Percentiles rank a stretch among this genome's conserved stretches.
These are phyloP conservation scores for Phialocephala subalpina DNA, from an alignment of 2,329 filamentous ascomycete species.

Conservation along the genomic window DNA sequence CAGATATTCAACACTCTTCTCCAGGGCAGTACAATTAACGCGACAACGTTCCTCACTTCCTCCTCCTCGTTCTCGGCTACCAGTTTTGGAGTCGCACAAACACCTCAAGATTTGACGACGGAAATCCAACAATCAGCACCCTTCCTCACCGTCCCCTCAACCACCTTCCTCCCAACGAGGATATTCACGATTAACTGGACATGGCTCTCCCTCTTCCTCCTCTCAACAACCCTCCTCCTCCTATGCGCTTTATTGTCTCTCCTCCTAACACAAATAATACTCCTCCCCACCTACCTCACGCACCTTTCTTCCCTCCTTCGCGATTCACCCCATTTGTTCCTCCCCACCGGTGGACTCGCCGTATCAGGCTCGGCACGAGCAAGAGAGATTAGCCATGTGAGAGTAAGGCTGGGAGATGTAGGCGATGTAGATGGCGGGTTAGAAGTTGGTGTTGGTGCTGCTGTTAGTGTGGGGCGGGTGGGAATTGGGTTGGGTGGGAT, in stretches of 20 bases:
- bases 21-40: constrained; percentile 26
- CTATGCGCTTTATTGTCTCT: constrained; percentile 27
- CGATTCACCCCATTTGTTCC: constrained; percentile 24
- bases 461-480: constrained; percentile 28
- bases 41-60: constrained; percentile 24
- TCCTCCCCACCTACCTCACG: constrained; percentile 25
- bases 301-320: constrained; percentile 27
- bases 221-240: constrained; percentile 22
- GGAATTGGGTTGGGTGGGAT: constrained; percentile 23
- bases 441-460: constrained; percentile 34
- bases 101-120: constrained; percentile 13
- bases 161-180: not conserved
- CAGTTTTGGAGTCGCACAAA: not conserved
- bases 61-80: not conserved
- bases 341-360: constrained; percentile 28
- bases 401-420: constrained; percentile 35
- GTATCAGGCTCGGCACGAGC: constrained; percentile 24
- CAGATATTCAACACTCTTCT: constrained; percentile 32
- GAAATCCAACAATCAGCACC: constrained; percentile 15
- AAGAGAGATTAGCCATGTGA: constrained; percentile 24
- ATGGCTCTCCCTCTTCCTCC: constrained; percentile 30
- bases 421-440: constrained; percentile 32
- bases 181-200: constrained; percentile 20
- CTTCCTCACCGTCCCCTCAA: constrained; percentile 25
- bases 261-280: constrained; percentile 19